Base-by-base conservation (phyloP, 2,329 filamentous ascomycete species). In the Sphaerulina vaccinii region DNA sequence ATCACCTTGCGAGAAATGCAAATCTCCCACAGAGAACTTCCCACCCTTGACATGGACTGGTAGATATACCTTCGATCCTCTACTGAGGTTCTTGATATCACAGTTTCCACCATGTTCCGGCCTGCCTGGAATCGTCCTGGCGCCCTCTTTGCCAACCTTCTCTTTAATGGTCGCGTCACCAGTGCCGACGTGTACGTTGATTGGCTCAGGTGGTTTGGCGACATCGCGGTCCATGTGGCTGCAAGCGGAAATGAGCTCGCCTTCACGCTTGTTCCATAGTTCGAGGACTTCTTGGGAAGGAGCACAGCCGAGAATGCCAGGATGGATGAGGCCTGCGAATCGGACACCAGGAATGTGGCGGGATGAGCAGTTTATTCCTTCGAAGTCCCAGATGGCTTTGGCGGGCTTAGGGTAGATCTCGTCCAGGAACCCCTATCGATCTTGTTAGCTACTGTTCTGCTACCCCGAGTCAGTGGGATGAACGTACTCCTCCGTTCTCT, bases 51-150 rank as follows among this genome's bases (percentile, higher is more conserved):
- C 88, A 63, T 95, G 90, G 0, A 96, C 86, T 0, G 91, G 91
- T 0, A 96, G 79, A 67, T 90, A 96, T 0, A 95, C 87, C 66
- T 91, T 92, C 52, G 80, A 85, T 1, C 88, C 89, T 5, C 88
- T 77, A 1, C 81, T 86, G 23, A 95, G 76, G 63, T 93, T 93
- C 74, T 95, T 95, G 70, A 95, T 93, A 61, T 96, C 90, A 66
- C 89, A 93, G 64, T 95, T 95, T 0, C 90, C 91, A 11, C 91
- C 91, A 62, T 95, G 87, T 64, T 95, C 90, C 0, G 90, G 89
- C 0, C 90, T 77, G 2, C 90, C 82, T 44, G 90, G 90, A 41
- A 96, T 86, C 0, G 91, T 96, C 32, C 91, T 74, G 1, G 91
- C 91, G 1, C 90, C 90, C 65, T 96, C 89, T 9, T 71, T 76